Percentiles rank a stretch among this genome's conserved stretches.
Conservation (phyloP, 2,329 filamentous ascomycete genomes). For the Fusarium brachygibbosum region DNA sequence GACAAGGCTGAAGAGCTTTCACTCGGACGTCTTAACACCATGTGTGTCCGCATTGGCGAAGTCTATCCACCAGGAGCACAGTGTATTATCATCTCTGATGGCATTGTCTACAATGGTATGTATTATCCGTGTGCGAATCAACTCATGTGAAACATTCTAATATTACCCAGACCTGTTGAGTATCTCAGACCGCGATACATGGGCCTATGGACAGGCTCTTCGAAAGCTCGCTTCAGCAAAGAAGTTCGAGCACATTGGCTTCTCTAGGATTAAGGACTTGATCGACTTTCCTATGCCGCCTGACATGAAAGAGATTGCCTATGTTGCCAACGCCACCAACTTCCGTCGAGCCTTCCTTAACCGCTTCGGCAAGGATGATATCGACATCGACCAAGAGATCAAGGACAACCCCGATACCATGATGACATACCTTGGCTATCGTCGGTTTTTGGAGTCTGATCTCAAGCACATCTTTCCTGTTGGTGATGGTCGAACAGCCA, state of each 20-base stretch:
- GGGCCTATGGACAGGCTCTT: slow-evolving; percentile 63
- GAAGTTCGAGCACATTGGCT: slow-evolving; percentile 58
- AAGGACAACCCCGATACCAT: slow-evolving; percentile 47
- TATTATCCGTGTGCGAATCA: background rate
- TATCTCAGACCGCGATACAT: slow-evolving; percentile 62
- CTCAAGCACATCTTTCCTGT: slow-evolving; percentile 49
- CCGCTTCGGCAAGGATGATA: slow-evolving; percentile 40
- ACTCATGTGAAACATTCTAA: background rate
- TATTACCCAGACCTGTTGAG: slow-evolving; percentile 59
- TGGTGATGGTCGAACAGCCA: slow-evolving; percentile 34
- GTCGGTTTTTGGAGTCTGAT: slow-evolving; percentile 50
- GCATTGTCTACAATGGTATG: slow-evolving; percentile 66
- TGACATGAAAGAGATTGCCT: slow-evolving; percentile 58
- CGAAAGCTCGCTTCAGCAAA: slow-evolving; percentile 56
- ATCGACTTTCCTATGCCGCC: slow-evolving; percentile 57
- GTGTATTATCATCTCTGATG: slow-evolving; percentile 64
- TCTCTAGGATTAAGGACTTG: slow-evolving; percentile 62
- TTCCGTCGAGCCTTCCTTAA: slow-evolving; percentile 51
- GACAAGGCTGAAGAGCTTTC: slow-evolving; percentile 53
- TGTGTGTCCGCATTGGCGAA: slow-evolving; percentile 48
- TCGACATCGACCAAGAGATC: slow-evolving; percentile 50
- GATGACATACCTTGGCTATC: slow-evolving; percentile 51
- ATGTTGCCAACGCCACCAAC: slow-evolving; percentile 51
- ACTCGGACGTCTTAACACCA: slow-evolving; percentile 44
- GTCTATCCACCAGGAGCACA: slow-evolving; percentile 49